Evolutionary conservation across 805 yeast species (phyloP), one percentile per base, ranked within the genome.

Genomic region (Diddensiella transvaalensis): DNA sequence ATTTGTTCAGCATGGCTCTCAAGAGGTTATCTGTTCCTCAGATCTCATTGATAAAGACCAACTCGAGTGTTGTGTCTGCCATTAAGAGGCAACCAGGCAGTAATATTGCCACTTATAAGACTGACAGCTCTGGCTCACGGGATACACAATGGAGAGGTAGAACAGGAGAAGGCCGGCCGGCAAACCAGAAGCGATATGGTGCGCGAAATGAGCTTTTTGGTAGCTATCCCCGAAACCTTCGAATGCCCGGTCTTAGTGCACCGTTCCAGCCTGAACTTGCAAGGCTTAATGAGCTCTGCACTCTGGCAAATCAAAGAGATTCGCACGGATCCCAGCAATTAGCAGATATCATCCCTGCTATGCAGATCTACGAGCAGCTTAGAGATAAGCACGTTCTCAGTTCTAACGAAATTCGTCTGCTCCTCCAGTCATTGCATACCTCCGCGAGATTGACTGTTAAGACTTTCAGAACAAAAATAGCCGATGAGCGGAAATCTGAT

Each of bases 401-500:
- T 6, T 43, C 52, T 13, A 30, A 46, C 21, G 59, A 50, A 22
- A 44, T 54, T 23, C 54, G 50, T 22, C 10, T 38, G 18, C 32
- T 56, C 29, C 46, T 57, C 30, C 60, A 57, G 46, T 51, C 54
- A 2, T 40, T 57, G 11, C 60, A 57, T 43, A 46, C 58, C 19
- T 50, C 56, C 2, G 51, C 54, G 13, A 22, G 60, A 23, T 32
- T 51, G 15, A 38, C 44, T 41, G 42, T 43, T 15, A 47, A 41
- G 35, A 36, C 53, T 8, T 22, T 40, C 36, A 19, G 52, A 6
- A 13, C 44, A 19, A 36, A 44, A 10, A 53, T 55, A 24, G 51
- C 57, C 35, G 41, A 35, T 22, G 36, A 52, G 43, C 46, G 47
- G 30, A 13, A 8, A 13, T 8, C 32, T 26, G 11, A 26, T 8